Conservation (phyloP, 2,329 filamentous ascomycete genomes). For the Endothia cerciana region DNA sequence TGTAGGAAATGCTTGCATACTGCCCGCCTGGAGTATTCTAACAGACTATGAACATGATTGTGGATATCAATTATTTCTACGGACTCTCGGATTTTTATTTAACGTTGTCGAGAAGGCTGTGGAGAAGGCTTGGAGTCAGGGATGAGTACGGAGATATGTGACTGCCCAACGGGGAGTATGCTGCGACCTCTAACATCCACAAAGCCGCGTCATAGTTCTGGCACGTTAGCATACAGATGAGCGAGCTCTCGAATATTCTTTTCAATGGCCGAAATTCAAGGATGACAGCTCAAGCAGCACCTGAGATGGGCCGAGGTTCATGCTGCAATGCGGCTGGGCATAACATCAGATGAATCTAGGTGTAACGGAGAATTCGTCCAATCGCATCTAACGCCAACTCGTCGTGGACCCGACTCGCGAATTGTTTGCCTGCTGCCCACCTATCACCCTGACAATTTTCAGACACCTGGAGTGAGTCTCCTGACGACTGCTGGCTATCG, state of each 20-base stretch:
- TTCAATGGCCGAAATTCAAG: background rate
- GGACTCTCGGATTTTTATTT: too few relatives aligned
- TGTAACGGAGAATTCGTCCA: background rate
- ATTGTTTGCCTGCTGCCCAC: background rate
- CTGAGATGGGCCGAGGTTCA: background rate
- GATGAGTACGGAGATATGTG: too few relatives aligned
- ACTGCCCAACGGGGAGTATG: too few relatives aligned
- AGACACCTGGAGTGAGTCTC: background rate
- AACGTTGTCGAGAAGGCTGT: too few relatives aligned
- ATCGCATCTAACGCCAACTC: slow-evolving; percentile 1
- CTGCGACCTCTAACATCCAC: too few relatives aligned
- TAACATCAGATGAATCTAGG: background rate
- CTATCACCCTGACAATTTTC: background rate
- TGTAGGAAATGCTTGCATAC: too few relatives aligned
- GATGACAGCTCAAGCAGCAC: background rate
- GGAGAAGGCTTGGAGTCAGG: too few relatives aligned
- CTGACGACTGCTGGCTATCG: background rate
- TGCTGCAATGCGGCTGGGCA: background rate
- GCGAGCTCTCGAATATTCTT: background rate
- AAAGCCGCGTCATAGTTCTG: too few relatives aligned
- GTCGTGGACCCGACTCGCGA: too few relatives aligned
- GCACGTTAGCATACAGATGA: background rate
- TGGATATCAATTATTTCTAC: too few relatives aligned
- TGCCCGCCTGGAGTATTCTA: too few relatives aligned
- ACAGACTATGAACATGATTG: too few relatives aligned